Conservation (phyloP, 2,329 filamentous ascomycete genomes). For the Chlorencoelia australis region DNA sequence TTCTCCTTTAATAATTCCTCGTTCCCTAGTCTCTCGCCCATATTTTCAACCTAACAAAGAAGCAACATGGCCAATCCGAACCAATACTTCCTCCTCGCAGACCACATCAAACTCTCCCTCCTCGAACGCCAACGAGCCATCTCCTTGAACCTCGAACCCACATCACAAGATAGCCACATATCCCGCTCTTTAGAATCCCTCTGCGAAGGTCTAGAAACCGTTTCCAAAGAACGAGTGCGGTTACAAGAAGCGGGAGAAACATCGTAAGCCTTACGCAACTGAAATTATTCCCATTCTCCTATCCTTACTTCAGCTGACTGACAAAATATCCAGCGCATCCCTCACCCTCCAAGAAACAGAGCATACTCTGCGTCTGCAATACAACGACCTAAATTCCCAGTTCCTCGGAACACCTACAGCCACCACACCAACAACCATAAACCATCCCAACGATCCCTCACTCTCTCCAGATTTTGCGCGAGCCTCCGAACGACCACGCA, state of each 20-base stretch:
- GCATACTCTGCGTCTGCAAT: conserved; percentile 60
- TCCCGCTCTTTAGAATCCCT: conserved; percentile 81
- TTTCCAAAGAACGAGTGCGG: conserved; percentile 54
- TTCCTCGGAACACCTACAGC: conserved; percentile 57
- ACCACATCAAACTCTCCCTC: conserved; percentile 93
- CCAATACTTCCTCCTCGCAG: conserved; percentile 85
- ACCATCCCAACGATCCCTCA: conserved; percentile 53
- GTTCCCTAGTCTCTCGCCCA: no score
- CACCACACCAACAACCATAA: conserved; percentile 40
- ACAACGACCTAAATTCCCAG: conserved; percentile 66
- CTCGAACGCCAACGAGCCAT: conserved; percentile 84
- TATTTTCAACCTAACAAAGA: no score
- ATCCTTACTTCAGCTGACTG: conserved; percentile 7
- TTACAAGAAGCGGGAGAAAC: conserved; percentile 56
- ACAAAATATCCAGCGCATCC: conserved; percentile 21
- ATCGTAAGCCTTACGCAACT: conserved; percentile 35
- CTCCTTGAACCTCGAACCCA: conserved; percentile 61
- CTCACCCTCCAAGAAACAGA: conserved; percentile 54
- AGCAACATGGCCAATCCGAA: conserved; percentile 50
- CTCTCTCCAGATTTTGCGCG: conserved; percentile 55
- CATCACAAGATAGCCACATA: conserved; percentile 77
- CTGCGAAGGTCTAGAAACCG: conserved; percentile 62
- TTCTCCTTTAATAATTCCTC: no score
- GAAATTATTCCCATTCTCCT: not conserved
- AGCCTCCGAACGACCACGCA: conserved; percentile 33